Base-by-base conservation (phyloP, 2,329 filamentous ascomycete genomes). In the Penicillium sp. region DNA sequence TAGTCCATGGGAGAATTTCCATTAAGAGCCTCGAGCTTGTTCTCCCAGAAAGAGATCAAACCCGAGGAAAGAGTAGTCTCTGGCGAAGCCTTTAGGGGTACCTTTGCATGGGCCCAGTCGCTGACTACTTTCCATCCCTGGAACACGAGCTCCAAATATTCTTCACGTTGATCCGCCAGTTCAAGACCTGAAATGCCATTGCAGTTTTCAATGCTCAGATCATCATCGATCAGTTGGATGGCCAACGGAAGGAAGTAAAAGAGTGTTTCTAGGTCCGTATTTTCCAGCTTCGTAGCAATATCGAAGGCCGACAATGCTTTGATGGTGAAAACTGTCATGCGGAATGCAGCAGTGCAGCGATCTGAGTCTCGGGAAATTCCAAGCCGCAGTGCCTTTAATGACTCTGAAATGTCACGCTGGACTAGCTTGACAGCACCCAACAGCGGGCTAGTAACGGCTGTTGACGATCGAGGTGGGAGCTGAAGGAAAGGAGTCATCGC, bases 371-470 rank as follows among this genome's bases (percentile, higher is more conserved):
- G 81, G 31, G 77, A 69, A 16, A 83, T 72, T 60, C 25, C 74
- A 45, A 65, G 67, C 56, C 63, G 60, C 7, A 66, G 61, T 59
- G 46, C 58, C 63, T 26, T 68, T 58, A 68, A 56, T 42, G 60
- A 50, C 21, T 70, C 56, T 53, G 69, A 57, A 62, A 74, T 25
- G 4, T 70, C 60, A 42, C 63, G 63, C 11, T 77, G 70, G 0
- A 89, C 80, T 3, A 96, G 75, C 62, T 89, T 87, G 6, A 90
- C 83, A 1, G 85, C 85, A 3, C 91, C 91, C 0, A 85, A 86
- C 7, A 96, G 78, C 25, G 82, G 82, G 68, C 87, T 93, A 2
- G 88, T 91, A 4, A 96, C 84, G 0, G 91, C 85, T 3, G 96
- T 75, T 0, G 91, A 87, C 5, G 84, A 79, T 27, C 70, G 68